These are phyloP conservation scores for Gillenia trifoliata DNA, from an alignment of 306 rosid species.

Conservation along the genomic window DNA sequence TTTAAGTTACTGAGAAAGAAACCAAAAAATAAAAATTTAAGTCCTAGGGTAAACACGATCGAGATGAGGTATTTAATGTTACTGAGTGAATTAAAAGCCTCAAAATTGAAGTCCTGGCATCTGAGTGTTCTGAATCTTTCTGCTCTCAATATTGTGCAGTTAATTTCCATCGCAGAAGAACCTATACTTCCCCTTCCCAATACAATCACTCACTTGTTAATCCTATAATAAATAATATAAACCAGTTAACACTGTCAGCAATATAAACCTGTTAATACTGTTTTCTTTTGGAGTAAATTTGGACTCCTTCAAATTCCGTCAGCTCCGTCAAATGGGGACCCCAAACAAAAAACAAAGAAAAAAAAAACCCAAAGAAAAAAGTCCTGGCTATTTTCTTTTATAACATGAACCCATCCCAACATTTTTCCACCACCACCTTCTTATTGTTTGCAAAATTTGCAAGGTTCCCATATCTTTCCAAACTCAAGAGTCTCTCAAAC, in stretches of 20 bases:
- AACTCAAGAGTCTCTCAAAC: slow-evolving; percentile 6
- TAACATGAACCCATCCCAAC: background rate
- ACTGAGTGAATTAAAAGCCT: background rate
- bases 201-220: background rate
- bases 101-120: slow-evolving; percentile 10
- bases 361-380: too few species aligned
- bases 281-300: background rate
- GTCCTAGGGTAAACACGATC: background rate
- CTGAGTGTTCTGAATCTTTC: background rate
- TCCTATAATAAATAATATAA: background rate
- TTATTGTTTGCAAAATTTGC: background rate
- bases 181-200: background rate
- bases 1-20: background rate
- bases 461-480: slow-evolving; percentile 5
- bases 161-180: background rate
- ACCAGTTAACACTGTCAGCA: background rate
- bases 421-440: background rate
- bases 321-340: slow-evolving; percentile 8
- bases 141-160: background rate
- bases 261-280: background rate
- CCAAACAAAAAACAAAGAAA: background rate
- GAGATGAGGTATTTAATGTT: background rate
- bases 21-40: background rate
- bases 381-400: background rate
- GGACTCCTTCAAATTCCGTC: slow-evolving; percentile 15